Percentiles rank a stretch among this genome's conserved stretches.
phyloP scores from a whole-genome alignment of 805 yeast species.

The Wickerhamia fluorescens region DNA sequence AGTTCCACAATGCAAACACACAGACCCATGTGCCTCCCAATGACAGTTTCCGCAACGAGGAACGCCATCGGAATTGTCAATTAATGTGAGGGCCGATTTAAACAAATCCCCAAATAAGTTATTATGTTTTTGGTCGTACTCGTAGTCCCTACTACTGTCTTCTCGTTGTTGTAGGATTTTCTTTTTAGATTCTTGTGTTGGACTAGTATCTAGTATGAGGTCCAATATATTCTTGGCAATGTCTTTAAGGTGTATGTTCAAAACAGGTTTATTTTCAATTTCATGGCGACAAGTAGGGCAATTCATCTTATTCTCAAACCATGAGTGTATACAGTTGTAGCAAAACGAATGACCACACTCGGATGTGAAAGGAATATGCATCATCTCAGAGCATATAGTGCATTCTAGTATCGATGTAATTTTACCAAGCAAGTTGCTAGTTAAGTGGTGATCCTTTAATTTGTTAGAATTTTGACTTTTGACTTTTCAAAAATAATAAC shows the following conservation, averaged over 20 bases:
- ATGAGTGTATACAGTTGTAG: slow-evolving; percentile 52
- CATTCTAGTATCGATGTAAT: slow-evolving; percentile 38
- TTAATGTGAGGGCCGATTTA: slow-evolving; percentile 42
- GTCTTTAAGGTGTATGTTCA: slow-evolving; percentile 48
- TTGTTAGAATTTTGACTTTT: no score
- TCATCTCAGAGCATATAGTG: slow-evolving; percentile 61
- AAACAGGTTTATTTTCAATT: slow-evolving; percentile 42
- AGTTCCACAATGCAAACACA: slow-evolving; percentile 64
- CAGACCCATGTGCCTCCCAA: slow-evolving; percentile 67
- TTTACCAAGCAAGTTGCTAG: slow-evolving; percentile 18
- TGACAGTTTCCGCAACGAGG: slow-evolving; percentile 70
- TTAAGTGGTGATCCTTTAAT: slow-evolving; percentile 17
- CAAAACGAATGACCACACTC: slow-evolving; percentile 74
- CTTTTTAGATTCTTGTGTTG: slow-evolving; percentile 17
- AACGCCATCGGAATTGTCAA: slow-evolving; percentile 65
- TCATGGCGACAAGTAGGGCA: slow-evolving; percentile 64
- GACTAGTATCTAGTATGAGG: slow-evolving; percentile 28
- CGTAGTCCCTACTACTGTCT: slow-evolving; percentile 27
- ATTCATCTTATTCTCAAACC: slow-evolving; percentile 52
- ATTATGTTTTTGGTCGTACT: slow-evolving; percentile 29
- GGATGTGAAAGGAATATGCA: slow-evolving; percentile 58
- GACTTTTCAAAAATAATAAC: no score
- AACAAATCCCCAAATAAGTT: slow-evolving; percentile 45
- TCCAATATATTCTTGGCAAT: slow-evolving; percentile 36
- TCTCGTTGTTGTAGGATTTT: slow-evolving; percentile 17